Percentiles rank a stretch among this genome's conserved stretches.
These are phyloP conservation scores for Annulohypoxylon nitens DNA, from an alignment of 495 filamentous ascomycete genomes.

Conservation along the genomic window DNA sequence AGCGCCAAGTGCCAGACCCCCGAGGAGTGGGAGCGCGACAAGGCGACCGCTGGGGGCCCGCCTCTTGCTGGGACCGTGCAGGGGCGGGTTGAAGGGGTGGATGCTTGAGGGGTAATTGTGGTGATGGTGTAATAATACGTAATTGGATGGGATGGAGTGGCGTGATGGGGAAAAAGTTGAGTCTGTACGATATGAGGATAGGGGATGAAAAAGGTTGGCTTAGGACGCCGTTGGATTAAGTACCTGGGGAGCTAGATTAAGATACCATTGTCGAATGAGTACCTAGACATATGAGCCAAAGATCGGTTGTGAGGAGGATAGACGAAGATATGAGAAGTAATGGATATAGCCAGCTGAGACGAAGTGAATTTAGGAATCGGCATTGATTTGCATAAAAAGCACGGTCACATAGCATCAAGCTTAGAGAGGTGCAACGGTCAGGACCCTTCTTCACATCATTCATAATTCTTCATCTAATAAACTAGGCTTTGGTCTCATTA, in stretches of 20 bases:
- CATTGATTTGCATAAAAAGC: neutral
- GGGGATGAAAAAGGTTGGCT: neutral
- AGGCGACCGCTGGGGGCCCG: slow-evolving; percentile 56
- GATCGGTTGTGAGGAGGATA: slow-evolving; percentile 1
- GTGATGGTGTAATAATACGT: neutral
- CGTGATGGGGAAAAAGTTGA: no score
- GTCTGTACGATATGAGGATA: neutral
- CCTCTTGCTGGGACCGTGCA: slow-evolving; percentile 58
- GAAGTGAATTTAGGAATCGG: neutral
- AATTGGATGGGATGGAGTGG: neutral
- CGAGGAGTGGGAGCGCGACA: slow-evolving; percentile 87
- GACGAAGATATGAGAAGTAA: neutral
- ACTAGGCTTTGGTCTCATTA: slow-evolving; percentile 21
- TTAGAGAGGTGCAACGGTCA: neutral
- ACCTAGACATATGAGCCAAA: neutral
- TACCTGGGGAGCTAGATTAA: neutral
- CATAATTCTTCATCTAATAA: slow-evolving; percentile 32
- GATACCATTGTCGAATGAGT: neutral
- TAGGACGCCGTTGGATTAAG: neutral
- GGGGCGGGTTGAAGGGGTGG: slow-evolving; percentile 58
- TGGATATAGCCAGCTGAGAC: neutral
- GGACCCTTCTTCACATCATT: slow-evolving; percentile 27
- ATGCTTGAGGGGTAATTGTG: slow-evolving; percentile 44
- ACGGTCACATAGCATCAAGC: slow-evolving; percentile 9
- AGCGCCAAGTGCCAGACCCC: slow-evolving; percentile 96